These are phyloP conservation scores for Fusarium cyanostomum DNA, from an alignment of 2,329 filamentous ascomycete species.

Conservation along the genomic window DNA sequence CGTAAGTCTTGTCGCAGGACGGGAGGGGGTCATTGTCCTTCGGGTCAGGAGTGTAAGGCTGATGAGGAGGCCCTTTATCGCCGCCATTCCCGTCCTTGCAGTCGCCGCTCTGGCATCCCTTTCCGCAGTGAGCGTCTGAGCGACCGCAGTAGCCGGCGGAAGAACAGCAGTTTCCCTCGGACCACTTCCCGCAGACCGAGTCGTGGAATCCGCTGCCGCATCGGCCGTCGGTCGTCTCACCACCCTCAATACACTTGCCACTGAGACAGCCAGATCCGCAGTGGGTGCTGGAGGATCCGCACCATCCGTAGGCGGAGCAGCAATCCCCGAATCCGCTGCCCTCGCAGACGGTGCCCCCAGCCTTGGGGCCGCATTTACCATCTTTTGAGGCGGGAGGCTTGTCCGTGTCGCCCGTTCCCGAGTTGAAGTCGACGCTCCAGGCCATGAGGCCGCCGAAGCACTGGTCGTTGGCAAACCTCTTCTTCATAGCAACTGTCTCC, in stretches of 20 bases:
- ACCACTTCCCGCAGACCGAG: no score
- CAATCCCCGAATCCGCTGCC: constrained; percentile 17
- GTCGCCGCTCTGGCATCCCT: constrained; percentile 4
- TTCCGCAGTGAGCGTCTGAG: constrained; percentile 1
- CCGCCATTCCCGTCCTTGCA: neutral
- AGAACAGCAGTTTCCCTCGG: no score
- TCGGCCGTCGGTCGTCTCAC: constrained; percentile 4
- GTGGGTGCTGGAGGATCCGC: neutral
- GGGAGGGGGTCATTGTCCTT: neutral
- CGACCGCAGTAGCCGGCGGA: constrained; percentile 3
- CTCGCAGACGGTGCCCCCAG: constrained; percentile 4
- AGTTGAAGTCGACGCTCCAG: constrained; percentile 27
- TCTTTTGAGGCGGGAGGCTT: constrained; percentile 1
- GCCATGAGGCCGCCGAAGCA: constrained; percentile 30
- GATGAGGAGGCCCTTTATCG: no score
- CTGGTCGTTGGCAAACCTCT: constrained; percentile 4
- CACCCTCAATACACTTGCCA: constrained; percentile 8
- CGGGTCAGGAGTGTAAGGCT: neutral
- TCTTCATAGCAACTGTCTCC: constrained; percentile 35
- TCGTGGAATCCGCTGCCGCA: constrained; percentile 10
- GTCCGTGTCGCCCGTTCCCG: neutral
- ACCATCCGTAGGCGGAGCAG: constrained; percentile 12
- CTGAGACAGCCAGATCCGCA: constrained; percentile 20
- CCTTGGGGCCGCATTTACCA: constrained; percentile 10
- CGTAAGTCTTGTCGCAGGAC: neutral